These are phyloP conservation scores for Evernia prunastri DNA, from an alignment of 495 filamentous ascomycete species.

Conservation along the genomic window DNA sequence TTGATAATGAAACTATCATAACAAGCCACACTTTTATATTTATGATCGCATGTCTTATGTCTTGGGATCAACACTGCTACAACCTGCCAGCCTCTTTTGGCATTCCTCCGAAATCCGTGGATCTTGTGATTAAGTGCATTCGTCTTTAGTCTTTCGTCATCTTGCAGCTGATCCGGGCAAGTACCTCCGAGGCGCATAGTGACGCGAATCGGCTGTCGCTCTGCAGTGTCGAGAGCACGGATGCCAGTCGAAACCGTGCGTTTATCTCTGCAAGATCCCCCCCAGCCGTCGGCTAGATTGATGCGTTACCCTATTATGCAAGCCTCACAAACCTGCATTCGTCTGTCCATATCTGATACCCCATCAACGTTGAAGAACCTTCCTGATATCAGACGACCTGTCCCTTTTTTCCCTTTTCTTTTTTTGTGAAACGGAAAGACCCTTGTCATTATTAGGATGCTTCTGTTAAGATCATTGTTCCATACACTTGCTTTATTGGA, in stretches of 20 bases:
- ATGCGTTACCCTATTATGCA: background rate
- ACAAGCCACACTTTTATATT: background rate
- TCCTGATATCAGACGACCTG: too few relatives aligned
- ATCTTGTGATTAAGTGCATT: background rate
- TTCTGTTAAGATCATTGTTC: background rate
- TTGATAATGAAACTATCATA: background rate
- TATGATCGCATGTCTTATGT: background rate
- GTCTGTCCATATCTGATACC: background rate
- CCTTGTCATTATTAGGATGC: background rate
- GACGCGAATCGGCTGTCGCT: background rate
- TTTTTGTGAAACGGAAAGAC: background rate
- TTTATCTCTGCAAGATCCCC: background rate
- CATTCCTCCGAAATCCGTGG: background rate
- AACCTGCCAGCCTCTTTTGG: background rate
- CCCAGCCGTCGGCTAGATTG: background rate
- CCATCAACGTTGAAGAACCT: background rate
- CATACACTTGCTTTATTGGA: background rate
- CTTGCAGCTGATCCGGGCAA: background rate
- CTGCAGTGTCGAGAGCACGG: background rate
- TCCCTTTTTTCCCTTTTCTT: background rate
- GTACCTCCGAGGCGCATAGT: background rate
- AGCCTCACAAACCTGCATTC: background rate
- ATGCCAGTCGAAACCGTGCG: background rate
- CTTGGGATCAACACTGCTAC: background rate
- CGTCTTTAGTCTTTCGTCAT: background rate